These are phyloP conservation scores for Paspalum notatum DNA, from an alignment of 176 grass and related monocot species.

Conservation along the genomic window DNA sequence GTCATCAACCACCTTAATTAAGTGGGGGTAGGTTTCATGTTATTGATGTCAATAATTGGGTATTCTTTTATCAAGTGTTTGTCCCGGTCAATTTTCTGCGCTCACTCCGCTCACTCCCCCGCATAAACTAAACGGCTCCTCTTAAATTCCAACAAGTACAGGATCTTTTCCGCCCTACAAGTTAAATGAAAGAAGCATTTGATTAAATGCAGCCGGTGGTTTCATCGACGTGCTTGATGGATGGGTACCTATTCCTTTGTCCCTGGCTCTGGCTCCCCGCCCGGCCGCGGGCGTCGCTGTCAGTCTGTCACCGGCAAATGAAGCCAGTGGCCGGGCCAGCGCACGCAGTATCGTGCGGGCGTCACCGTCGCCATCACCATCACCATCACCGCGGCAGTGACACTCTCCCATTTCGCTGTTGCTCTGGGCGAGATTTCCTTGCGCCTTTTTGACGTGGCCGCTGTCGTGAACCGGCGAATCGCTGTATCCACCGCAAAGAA, in stretches of 20 bases:
- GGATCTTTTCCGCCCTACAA: neutral
- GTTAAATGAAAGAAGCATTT: neutral
- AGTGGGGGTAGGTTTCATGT: constrained; percentile 33
- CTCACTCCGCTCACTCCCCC: constrained; percentile 12
- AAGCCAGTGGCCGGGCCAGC: neutral
- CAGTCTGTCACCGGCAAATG: constrained; percentile 19
- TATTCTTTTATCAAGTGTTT: neutral
- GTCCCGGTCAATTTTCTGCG: constrained; percentile 1
- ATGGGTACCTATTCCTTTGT: constrained; percentile 6
- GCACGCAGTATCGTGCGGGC: constrained; percentile 35
- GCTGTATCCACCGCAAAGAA: constrained; percentile 16
- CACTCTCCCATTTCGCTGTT: neutral
- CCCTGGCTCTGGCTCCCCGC: no score
- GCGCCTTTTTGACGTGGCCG: constrained; percentile 23
- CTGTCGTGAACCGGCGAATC: constrained; percentile 9
- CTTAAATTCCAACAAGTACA: neutral
- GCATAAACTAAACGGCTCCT: neutral
- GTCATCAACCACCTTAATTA: constrained; percentile 27
- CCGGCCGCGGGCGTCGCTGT: neutral
- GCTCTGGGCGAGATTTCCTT: neutral
- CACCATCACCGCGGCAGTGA: neutral
- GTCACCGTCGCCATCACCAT: constrained; percentile 1
- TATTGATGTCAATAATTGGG: constrained; percentile 36
- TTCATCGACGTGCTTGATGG: constrained; percentile 35
- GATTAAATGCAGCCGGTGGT: neutral